Percentiles rank a stretch among this genome's conserved stretches.
These are phyloP conservation scores for Leishmania lainsoni DNA, from an alignment of 208 protist genomes.

Conservation along the genomic window DNA sequence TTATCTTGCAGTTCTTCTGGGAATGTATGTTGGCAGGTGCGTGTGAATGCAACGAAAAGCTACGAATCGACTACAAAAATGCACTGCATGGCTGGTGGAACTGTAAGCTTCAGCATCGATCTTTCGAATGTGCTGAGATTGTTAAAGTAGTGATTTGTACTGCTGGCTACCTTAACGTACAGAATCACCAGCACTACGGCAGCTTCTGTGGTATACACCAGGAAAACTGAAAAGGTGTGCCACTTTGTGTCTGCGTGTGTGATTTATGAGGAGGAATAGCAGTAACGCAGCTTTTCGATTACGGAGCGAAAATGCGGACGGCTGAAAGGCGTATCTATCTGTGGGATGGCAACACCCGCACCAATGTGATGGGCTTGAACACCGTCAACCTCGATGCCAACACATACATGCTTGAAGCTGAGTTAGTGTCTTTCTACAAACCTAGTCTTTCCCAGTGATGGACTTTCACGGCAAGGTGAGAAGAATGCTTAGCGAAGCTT, in stretches of 20 bases:
- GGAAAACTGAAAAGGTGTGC: conserved; percentile 45
- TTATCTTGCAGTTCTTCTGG: conserved; percentile 56
- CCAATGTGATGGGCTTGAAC: conserved; percentile 45
- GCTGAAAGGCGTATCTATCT: conserved; percentile 36
- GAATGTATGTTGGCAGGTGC: conserved; percentile 50
- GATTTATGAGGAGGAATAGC: background rate
- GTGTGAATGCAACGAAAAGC: conserved; percentile 1
- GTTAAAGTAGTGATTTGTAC: conserved; percentile 63
- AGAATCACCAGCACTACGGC: conserved; percentile 24
- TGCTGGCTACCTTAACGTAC: conserved; percentile 40
- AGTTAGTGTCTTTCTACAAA: conserved; percentile 53
- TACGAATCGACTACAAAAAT: conserved; percentile 11
- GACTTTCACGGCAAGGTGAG: conserved; percentile 38
- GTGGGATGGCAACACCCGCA: conserved; percentile 43
- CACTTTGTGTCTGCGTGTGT: conserved; percentile 21
- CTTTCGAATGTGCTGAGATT: conserved; percentile 50
- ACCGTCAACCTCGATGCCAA: conserved; percentile 40
- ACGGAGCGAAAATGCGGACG: conserved; percentile 42
- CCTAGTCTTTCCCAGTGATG: conserved; percentile 56
- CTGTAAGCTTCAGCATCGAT: conserved; percentile 28
- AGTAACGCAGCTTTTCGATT: conserved; percentile 59
- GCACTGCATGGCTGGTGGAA: conserved; percentile 29
- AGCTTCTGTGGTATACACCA: conserved; percentile 16
- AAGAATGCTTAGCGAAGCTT: conserved; percentile 22
- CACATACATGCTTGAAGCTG: conserved; percentile 33